A percentile compares a stretch with the other conserved stretches of the same genome.
Evolutionary conservation across 2,329 filamentous ascomycete species (phyloP).

Genomic region (Dothistroma pini): DNA sequence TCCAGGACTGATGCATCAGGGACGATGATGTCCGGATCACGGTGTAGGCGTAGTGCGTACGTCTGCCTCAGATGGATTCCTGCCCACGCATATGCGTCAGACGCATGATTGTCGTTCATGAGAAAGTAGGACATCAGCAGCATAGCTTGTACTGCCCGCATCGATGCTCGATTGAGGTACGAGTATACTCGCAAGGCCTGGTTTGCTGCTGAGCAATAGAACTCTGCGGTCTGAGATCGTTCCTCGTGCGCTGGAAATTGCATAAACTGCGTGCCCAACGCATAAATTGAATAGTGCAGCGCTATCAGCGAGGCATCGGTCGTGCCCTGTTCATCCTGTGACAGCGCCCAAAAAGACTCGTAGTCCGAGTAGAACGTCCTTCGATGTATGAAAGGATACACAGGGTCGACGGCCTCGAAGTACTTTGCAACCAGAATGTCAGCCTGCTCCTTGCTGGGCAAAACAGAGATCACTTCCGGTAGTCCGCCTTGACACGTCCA

Average conservation of each 20-base stretch:
- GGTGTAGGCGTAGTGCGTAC: conserved; percentile 76
- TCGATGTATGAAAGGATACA: conserved; percentile 76
- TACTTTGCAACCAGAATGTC: conserved; percentile 61
- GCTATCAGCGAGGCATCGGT: conserved; percentile 67
- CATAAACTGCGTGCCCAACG: conserved; percentile 75
- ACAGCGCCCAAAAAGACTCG: conserved; percentile 69
- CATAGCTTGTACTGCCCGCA: conserved; percentile 74
- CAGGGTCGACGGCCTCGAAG: conserved; percentile 65
- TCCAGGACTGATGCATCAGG: conserved; percentile 66
- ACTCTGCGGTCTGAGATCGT: conserved; percentile 72
- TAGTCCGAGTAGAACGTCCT: conserved; percentile 75
- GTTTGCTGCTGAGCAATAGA: conserved; percentile 73
- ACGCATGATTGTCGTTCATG: conserved; percentile 81
- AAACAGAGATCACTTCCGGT: conserved; percentile 68
- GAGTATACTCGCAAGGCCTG: conserved; percentile 72
- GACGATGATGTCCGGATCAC: conserved; percentile 69
- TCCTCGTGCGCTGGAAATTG: conserved; percentile 55
- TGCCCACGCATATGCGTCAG: conserved; percentile 77
- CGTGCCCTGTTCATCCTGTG: conserved; percentile 51
- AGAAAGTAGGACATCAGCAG: conserved; percentile 78
- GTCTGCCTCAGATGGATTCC: conserved; percentile 73
- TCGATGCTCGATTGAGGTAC: conserved; percentile 70
- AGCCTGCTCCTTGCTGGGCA: conserved; percentile 72
- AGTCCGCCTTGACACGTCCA: conserved; percentile 77
- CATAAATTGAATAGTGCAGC: conserved; percentile 72